These are phyloP conservation scores for Arachis hypogaea DNA, from an alignment of 306 rosid species.

Conservation along the genomic window DNA sequence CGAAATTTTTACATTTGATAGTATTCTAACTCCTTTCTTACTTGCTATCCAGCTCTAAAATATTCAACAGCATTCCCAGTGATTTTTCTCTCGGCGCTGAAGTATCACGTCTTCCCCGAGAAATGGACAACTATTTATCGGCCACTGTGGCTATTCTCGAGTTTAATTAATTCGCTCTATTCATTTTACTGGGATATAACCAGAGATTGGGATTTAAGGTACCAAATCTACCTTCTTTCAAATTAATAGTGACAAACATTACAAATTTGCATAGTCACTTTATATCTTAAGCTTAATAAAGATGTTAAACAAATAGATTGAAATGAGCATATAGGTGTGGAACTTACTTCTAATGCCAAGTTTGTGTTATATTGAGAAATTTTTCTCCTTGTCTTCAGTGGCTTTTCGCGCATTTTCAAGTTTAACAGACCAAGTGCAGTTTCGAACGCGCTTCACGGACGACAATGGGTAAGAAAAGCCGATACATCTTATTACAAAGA, in stretches of 20 bases:
- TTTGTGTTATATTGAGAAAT: conserved; percentile 2
- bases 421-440: conserved; percentile 60
- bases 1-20: conserved; percentile 2
- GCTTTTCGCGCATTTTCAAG: conserved; percentile 90
- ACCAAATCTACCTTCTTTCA: conserved; percentile 30
- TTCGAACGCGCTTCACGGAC: conserved; percentile 73
- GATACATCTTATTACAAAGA: conserved; percentile 2
- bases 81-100: conserved; percentile 94
- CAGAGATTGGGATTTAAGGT: conserved; percentile 99
- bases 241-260: conserved; percentile 5
- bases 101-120: conserved; percentile 84
- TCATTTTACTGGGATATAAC: conserved; percentile 99
- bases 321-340: conserved; percentile 15
- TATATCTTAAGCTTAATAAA: background rate
- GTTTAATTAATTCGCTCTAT: conserved; percentile 87
- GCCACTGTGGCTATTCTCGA: conserved; percentile 94
- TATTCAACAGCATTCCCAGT: conserved; percentile 97
- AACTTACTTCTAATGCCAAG: conserved; percentile 18
- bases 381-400: conserved; percentile 54
- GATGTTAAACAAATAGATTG: background rate
- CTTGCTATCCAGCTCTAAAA: conserved; percentile 78
- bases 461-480: conserved; percentile 67
- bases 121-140: conserved; percentile 80
- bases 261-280: background rate
- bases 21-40: conserved; percentile 46